Percentiles rank a stretch among this genome's conserved stretches.
phyloP scores from a whole-genome alignment of 305 asterid species.

The Fraxinus sp. region DNA sequence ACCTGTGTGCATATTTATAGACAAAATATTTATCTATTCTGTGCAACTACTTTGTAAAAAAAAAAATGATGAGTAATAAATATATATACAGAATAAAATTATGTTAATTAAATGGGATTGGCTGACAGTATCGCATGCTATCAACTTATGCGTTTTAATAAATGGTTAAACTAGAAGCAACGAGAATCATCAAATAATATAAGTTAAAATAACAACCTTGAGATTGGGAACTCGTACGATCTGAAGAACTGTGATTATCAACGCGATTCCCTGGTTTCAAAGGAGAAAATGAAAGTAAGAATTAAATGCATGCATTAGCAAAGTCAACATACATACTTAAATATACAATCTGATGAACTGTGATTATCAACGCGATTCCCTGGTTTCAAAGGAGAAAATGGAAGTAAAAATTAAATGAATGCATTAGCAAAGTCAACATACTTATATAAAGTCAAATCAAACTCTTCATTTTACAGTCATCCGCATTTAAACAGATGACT shows the following conservation, averaged over 20 bases:
- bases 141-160: background rate
- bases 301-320: background rate
- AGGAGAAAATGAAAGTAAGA: conserved; percentile 16
- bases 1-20: background rate
- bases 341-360: conserved; percentile 77
- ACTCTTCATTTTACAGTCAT: conserved; percentile 10
- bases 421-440: background rate
- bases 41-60: background rate
- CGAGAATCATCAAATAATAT: conserved; percentile 9
- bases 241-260: conserved; percentile 94
- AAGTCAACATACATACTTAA: background rate
- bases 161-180: background rate
- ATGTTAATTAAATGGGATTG: background rate
- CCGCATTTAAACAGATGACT: background rate
- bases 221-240: conserved; percentile 86
- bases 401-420: conserved; percentile 10
- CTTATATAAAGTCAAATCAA: conserved; percentile 7
- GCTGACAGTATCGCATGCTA: background rate
- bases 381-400: conserved; percentile 28
- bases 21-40: background rate
- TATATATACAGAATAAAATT: background rate
- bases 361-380: conserved; percentile 93
- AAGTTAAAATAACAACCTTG: conserved; percentile 51
- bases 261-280: conserved; percentile 76
- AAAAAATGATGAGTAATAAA: background rate